Conservation (phyloP, 1,284 basidiomycete genomes). For the Cutaneotrichosporon cavernicola region DNA sequence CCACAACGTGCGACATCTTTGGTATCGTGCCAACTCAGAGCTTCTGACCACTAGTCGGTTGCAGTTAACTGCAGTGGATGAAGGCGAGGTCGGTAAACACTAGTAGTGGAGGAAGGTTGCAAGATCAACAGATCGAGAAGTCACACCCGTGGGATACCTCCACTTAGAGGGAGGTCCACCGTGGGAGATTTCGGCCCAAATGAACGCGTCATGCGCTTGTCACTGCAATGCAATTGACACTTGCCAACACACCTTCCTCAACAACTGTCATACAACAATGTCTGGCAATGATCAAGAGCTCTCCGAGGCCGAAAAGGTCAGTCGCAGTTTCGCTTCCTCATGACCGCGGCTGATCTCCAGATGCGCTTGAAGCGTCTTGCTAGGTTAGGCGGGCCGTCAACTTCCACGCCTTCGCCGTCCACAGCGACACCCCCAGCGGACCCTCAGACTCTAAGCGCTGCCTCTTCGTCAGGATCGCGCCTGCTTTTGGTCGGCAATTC, state of each 20-base stretch:
- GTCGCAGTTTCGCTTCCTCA: background rate
- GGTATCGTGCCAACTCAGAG: background rate
- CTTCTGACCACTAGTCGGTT: background rate
- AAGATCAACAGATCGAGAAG: background rate
- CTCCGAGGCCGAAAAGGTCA: constrained; percentile 49
- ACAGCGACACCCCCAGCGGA: constrained; percentile 46
- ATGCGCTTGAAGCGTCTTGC: constrained; percentile 84
- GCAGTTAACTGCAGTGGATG: background rate
- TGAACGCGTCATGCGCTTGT: constrained; percentile 9
- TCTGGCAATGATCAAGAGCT: constrained; percentile 32
- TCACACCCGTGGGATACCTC: background rate
- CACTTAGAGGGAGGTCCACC: background rate
- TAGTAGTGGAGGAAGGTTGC: background rate
- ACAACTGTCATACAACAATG: constrained; percentile 24
- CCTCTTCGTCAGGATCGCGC: constrained; percentile 12
- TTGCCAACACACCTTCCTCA: background rate
- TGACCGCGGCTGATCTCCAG: constrained; percentile 53
- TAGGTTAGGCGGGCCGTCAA: constrained; percentile 59
- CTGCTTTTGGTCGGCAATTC: constrained; percentile 14
- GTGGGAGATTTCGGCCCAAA: constrained; percentile 1
- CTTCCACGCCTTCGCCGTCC: constrained; percentile 24
- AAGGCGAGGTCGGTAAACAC: background rate
- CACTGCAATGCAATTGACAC: background rate
- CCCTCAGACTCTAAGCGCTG: background rate
- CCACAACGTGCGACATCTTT: constrained; percentile 81